phyloP scores from a whole-genome alignment of 202 grass and related monocot genomes.

The Carex arenaria region DNA sequence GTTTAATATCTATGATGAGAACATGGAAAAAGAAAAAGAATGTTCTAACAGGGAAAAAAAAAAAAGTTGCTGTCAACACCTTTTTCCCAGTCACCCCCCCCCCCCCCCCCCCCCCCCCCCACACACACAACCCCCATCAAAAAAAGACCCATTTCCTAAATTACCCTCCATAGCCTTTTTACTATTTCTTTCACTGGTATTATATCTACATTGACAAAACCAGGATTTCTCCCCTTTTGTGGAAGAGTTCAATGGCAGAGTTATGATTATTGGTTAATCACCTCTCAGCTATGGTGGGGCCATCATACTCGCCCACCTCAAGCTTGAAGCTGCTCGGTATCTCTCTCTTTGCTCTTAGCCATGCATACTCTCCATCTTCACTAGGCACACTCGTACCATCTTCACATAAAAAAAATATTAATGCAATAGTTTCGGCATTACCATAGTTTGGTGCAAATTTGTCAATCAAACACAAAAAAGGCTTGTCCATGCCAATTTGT shows the following conservation, averaged over 20 bases:
- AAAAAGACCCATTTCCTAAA: slow-evolving; percentile 18
- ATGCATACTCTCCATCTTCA: slow-evolving; percentile 34
- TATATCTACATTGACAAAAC: slow-evolving; percentile 27
- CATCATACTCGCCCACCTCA: slow-evolving; percentile 23
- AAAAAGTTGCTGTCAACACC: background rate
- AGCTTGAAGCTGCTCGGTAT: slow-evolving; percentile 29
- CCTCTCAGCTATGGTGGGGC: slow-evolving; percentile 7
- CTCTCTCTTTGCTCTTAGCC: slow-evolving; percentile 43
- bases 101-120: too few species aligned
- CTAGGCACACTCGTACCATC: background rate
- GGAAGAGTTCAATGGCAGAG: background rate
- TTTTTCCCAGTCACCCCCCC: background rate
- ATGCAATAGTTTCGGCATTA: too few species aligned
- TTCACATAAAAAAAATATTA: slow-evolving; percentile 38
- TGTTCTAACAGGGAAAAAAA: background rate
- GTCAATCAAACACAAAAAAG: background rate
- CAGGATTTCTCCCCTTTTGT: background rate
- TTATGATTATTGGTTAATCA: slow-evolving; percentile 16
- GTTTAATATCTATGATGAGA: slow-evolving; percentile 13
- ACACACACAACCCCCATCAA: slow-evolving; percentile 2
- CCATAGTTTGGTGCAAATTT: background rate
- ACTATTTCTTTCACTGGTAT: slow-evolving; percentile 18
- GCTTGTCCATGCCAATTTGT: background rate
- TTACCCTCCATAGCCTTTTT: background rate
- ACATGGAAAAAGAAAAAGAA: background rate